Evolutionary conservation across 257 asterid genomes (phyloP), one percentile per base, ranked within the genome.

Genomic region (Parsonsia alboflavescens): DNA sequence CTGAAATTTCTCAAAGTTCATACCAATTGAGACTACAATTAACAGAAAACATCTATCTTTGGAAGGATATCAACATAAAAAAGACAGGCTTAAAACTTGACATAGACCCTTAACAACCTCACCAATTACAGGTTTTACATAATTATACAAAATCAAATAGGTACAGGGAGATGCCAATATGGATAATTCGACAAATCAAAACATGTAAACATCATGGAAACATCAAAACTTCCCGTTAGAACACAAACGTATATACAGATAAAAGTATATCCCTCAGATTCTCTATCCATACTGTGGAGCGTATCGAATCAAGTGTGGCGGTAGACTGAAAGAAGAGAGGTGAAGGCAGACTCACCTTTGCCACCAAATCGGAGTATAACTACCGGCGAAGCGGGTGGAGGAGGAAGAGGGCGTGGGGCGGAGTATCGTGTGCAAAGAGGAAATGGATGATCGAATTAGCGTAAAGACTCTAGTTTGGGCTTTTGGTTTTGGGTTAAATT

Each of bases 391-490:
- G 58, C 50, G 13, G 44, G 62, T 5, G 19, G 48, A 44, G 26
- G 53, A 50, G 22, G 44, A 2, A 30, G 33, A 33, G 45, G 36
- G 36, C 2, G 24, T 52, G 17, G n/a, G 58, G 12, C 36, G 64
- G 30, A 5, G 7, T 36, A 45, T 48, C 42, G 61, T 46, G 76
- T 8, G 74, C 46, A 48, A 16, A 54, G 15, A 58, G 75, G 24
- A 76, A 58, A 22, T 48, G 22, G 44, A 21, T 36, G 76, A 77
- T 71, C 73, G 70, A 26, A 56, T 71, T 77, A 46, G 80, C 76
- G 58, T 77, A 50, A 45, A n/a, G 24, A 36, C 11, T 67, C 44
- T 17, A 21, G 62, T 69, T 71, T 13, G 65, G 72, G 49, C 9
- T 76, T 44, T 53, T 52, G 46, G 63, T 41, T 68, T 45, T 44